Evolutionary conservation across 2,329 filamentous ascomycete species (phyloP).

Genomic region (Botrytis cinerea): DNA sequence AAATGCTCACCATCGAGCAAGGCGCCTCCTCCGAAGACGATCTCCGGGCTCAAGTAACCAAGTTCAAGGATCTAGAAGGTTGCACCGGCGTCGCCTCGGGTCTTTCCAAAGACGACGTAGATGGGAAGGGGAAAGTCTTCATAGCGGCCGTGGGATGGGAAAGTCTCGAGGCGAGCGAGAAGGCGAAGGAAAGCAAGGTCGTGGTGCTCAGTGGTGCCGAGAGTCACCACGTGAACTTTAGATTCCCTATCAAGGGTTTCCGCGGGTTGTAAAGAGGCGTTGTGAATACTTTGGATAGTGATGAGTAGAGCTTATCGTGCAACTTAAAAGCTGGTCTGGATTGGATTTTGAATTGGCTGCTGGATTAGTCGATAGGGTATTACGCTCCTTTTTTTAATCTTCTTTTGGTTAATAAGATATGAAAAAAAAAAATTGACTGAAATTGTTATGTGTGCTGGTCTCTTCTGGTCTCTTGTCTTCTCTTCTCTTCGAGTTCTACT

Average conservation of each 20-base stretch:
- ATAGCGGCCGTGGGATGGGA: constrained; percentile 13
- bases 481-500: not conserved
- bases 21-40: constrained; percentile 43
- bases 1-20: constrained; percentile 51
- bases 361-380: not conserved
- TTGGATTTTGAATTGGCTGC: not conserved
- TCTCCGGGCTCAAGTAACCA: constrained; percentile 33
- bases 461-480: not conserved
- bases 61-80: constrained; percentile 32
- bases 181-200: not conserved
- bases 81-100: constrained; percentile 35
- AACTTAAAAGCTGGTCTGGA: not conserved
- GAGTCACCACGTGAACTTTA: constrained; percentile 9
- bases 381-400: not conserved
- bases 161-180: not conserved
- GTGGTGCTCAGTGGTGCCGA: not conserved
- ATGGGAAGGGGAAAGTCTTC: constrained; percentile 2
- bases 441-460: not conserved
- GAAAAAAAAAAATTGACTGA: too few species aligned
- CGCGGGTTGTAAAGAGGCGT: not conserved
- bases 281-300: not conserved
- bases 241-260: constrained; percentile 2
- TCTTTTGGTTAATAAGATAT: too few species aligned
- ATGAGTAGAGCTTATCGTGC: not conserved
- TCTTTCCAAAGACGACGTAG: not conserved